phyloP scores from a whole-genome alignment of 108 stramenopile genomes.

The Cyclotella distinguenda region DNA sequence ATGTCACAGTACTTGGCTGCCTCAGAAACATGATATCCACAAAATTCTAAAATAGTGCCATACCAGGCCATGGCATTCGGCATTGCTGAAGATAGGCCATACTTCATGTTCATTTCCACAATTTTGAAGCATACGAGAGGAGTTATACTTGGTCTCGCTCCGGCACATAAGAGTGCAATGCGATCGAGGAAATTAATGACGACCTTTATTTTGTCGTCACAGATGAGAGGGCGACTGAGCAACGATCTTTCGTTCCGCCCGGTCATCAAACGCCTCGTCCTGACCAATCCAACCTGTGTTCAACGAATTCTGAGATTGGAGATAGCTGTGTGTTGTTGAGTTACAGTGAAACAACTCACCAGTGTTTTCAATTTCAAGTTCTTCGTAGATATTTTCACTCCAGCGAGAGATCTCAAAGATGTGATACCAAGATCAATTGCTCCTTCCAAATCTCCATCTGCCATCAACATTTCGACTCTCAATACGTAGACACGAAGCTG shows the following conservation, averaged over 20 bases:
- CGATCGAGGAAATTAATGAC: neutral
- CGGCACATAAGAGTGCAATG: neutral
- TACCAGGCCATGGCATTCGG: conserved; percentile 4
- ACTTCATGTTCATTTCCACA: conserved; percentile 1
- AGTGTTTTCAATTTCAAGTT: neutral
- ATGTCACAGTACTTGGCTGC: conserved; percentile 1
- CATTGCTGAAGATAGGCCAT: conserved; percentile 4
- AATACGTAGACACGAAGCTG: neutral
- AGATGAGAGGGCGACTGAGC: neutral
- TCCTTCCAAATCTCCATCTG: neutral
- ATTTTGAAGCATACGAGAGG: conserved; percentile 4
- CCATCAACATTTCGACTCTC: neutral
- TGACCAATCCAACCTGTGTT: conserved; percentile 3
- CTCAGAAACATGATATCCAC: neutral
- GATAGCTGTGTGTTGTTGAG: too few relatives aligned
- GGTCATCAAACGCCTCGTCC: conserved; percentile 2
- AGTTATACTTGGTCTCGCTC: neutral
- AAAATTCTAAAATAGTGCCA: neutral
- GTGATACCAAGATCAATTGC: conserved; percentile 2
- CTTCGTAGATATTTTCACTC: neutral
- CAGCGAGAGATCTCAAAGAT: neutral
- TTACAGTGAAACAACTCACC: neutral
- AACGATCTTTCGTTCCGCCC: neutral
- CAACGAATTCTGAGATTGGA: neutral
- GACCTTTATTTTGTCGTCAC: neutral